A percentile compares a stretch with the other conserved stretches of the same genome.
Conservation (phyloP, 1,284 basidiomycete genomes). For the Blastosporella zonata region DNA sequence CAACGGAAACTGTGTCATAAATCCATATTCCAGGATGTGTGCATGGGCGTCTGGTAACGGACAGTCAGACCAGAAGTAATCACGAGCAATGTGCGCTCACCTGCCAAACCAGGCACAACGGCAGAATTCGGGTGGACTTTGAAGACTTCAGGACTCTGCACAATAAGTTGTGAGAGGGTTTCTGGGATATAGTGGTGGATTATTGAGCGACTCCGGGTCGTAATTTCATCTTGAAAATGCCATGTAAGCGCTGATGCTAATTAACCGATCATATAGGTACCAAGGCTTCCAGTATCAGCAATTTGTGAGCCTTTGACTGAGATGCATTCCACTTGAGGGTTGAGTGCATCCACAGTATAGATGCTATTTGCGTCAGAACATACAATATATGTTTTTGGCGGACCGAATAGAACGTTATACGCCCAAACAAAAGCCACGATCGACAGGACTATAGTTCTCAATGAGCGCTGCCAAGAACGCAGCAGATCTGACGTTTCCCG, state of each 20-base stretch:
- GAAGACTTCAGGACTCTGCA: constrained; percentile 27
- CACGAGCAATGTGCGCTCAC: constrained; percentile 30
- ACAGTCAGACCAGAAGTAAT: not conserved
- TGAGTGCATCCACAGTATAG: constrained; percentile 50
- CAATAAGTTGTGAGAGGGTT: constrained; percentile 4
- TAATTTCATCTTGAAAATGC: constrained; percentile 15
- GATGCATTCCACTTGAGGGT: constrained; percentile 62
- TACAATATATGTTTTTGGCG: constrained; percentile 37
- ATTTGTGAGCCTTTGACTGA: constrained; percentile 58
- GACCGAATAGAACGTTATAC: constrained; percentile 10
- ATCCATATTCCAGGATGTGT: constrained; percentile 71
- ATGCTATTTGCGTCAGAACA: constrained; percentile 44
- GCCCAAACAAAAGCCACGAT: constrained; percentile 11
- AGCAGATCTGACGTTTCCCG: not conserved
- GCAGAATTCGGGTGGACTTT: constrained; percentile 45
- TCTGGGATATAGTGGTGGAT: constrained; percentile 8
- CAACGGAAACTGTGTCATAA: constrained; percentile 63
- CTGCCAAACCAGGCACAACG: constrained; percentile 69
- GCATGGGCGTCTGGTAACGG: constrained; percentile 70
- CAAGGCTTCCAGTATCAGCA: constrained; percentile 51
- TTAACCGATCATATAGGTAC: constrained; percentile 31
- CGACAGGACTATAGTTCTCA: constrained; percentile 5
- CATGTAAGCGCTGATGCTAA: constrained; percentile 4
- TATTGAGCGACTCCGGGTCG: constrained; percentile 2
- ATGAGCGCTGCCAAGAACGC: not conserved